Percentiles rank a stretch among this genome's conserved stretches.
These are phyloP conservation scores for Chlamydomonas asymmetrica DNA, from an alignment of 139 green algal genomes.

Conservation along the genomic window DNA sequence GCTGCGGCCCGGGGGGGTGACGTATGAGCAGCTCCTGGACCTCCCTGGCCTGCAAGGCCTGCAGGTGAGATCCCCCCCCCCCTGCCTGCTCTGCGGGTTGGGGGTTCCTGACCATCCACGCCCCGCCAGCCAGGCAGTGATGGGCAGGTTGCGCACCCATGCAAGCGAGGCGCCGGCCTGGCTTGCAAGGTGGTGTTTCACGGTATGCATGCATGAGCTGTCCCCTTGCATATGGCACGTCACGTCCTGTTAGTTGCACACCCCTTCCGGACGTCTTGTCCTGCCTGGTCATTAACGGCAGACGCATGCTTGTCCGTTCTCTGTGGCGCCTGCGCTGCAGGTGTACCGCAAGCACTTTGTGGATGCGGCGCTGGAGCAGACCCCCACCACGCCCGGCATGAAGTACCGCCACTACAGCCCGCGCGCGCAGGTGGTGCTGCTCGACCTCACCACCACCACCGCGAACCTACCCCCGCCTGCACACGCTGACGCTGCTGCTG, in stretches of 20 bases:
- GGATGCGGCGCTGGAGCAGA: slow-evolving; percentile 46
- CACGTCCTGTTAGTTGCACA: background rate
- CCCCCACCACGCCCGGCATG: slow-evolving; percentile 63
- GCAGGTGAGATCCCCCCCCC: too few relatives aligned
- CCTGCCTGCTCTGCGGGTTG: too few relatives aligned
- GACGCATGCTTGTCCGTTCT: background rate
- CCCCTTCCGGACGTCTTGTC: background rate
- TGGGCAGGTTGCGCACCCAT: too few relatives aligned
- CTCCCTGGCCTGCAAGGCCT: slow-evolving; percentile 37
- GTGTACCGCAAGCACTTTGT: slow-evolving; percentile 49
- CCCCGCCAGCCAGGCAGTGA: too few relatives aligned
- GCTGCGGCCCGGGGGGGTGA: slow-evolving; percentile 55
- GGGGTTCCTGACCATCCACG: too few relatives aligned
- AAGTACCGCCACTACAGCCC: slow-evolving; percentile 73
- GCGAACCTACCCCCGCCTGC: too few relatives aligned
- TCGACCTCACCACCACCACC: too few relatives aligned
- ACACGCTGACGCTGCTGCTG: background rate
- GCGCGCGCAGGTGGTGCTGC: slow-evolving; percentile 28
- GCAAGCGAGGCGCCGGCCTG: too few relatives aligned
- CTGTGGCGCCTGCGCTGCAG: slow-evolving; percentile 8
- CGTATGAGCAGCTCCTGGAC: slow-evolving; percentile 39
- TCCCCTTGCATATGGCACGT: too few relatives aligned
- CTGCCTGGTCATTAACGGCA: too few relatives aligned
- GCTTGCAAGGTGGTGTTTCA: too few relatives aligned
- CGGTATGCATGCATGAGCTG: too few relatives aligned